A percentile compares a stretch with the other conserved stretches of the same genome.
Conservation (phyloP, 495 filamentous ascomycete genomes). For the Apodospora peruviana region DNA sequence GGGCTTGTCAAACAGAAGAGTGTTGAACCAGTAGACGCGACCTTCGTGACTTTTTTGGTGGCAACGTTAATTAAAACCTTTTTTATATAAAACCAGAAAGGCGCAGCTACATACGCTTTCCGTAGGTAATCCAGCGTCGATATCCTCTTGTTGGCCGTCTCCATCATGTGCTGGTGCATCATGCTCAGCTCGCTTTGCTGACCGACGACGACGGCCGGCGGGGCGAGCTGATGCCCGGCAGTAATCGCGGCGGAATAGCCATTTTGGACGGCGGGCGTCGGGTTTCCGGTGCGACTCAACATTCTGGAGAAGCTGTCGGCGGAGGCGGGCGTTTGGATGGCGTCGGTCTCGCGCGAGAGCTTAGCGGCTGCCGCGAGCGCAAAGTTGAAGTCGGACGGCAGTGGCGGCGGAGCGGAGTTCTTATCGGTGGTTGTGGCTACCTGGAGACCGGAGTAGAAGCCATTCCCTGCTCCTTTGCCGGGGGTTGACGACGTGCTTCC, state of each 20-base stretch:
- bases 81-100: background rate
- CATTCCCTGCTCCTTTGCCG: constrained; percentile 16
- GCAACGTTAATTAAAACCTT: constrained; percentile 10
- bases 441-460: constrained; percentile 3
- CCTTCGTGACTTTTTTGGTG: constrained; percentile 68
- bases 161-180: constrained; percentile 78
- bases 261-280: constrained; percentile 22
- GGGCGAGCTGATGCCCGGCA: constrained; percentile 22
- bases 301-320: constrained; percentile 38
- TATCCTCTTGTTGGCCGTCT: constrained; percentile 85
- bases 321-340: constrained; percentile 27
- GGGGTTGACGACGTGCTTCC: constrained; percentile 26
- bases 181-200: constrained; percentile 32
- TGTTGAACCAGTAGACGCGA: constrained; percentile 96
- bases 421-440: constrained; percentile 16
- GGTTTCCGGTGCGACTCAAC: constrained; percentile 33
- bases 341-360: constrained; percentile 27
- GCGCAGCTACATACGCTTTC: constrained; percentile 63
- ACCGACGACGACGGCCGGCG: constrained; percentile 24
- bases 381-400: constrained; percentile 23
- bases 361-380: constrained; percentile 36
- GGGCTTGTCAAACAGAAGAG: constrained; percentile 78
- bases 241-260: constrained; percentile 22
- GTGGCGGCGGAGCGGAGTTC: constrained; percentile 27
- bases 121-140: constrained; percentile 92